Evolutionary conservation across 106 monocot genomes (phyloP), one percentile per base, ranked within the genome.

Genomic region (Acorus gramineus): DNA sequence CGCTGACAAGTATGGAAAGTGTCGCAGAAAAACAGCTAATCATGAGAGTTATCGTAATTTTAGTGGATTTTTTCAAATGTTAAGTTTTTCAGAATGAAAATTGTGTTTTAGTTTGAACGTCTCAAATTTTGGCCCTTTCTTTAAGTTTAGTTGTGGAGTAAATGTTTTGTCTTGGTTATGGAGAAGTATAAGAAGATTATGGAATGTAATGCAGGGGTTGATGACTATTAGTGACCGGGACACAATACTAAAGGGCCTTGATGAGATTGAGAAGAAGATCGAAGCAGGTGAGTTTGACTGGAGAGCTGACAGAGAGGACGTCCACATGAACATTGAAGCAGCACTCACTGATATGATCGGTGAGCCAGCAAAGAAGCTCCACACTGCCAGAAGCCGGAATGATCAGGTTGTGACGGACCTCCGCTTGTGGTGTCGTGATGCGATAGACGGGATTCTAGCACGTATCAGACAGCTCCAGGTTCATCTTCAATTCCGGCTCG

Each of bases 311-410:
- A 80, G 87, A 72, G 90, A 96, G 73, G 96, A 96, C 71, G 96
- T 96, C 14, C 96, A 96, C 65, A 96, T 96, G 96, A 96, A 96
- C 60, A 96, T 96, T 55, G 96, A 96, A 73, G 96, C 96, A 60
- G 84, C 82, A 52, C 78, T 96, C 4, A 96, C 79, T 7, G 91
- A 91, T 47, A 65, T 85, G 71, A 84, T 96, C 44, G 96, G 96
- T 52, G 96, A 96, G 67, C 96, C 96, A 11, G 90, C 91, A 44
- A 96, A 91, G 71, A 96, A 96, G 70, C 85, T 96, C 47, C 96
- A 96, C 44, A 96, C 96, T 56, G 96, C 96, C 44, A 90, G 96
- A 73, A 87, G 96, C 61, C 73, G 96, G 13, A 96, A 90, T 76
- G 96, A 96, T 75, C 96, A 96, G 72, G 83, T 96, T 65, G 80